Evolutionary conservation across 2,329 filamentous ascomycete genomes (phyloP), one percentile per base, ranked within the genome.

Genomic region (Ascochyta pisi): DNA sequence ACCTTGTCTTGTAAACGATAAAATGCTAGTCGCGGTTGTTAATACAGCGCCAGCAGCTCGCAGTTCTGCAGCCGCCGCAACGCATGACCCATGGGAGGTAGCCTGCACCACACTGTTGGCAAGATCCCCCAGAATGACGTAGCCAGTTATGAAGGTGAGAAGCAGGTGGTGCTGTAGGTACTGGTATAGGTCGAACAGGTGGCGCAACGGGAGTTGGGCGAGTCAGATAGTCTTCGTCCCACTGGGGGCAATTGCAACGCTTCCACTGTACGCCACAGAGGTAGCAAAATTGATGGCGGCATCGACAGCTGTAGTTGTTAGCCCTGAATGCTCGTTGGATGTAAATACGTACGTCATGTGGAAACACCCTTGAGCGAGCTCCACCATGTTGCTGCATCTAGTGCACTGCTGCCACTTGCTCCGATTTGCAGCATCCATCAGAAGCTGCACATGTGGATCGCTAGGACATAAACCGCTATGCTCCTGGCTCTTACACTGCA

Each of bases 391-490:
- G 23, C 53, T 64, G 22, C 62, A 66, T 4, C 48, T 58, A 0
- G n/a, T 35, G n/a, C 64, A 70, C 29, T 50, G 50, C 41, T 66
- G 58, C 64, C 59, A 67, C 38, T 59, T 65, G 4, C 35, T 48
- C n/a, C 50, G 50, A 50, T 56, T 60, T 3, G 64, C 65, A 15
- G 37, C 24, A 16, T 64, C 48, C 52, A 61, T 61, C 9, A 69
- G 48, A 0, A 61, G 39, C n/a, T 64, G 46, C 3, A 60, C 57
- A 23, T 53, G 37, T 7, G 48, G 58, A 37, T 68, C 65, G 2
- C 39, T 44, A 4, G 58, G 61, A 45, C 61, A 65, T 1, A 65
- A 31, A 4, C 60, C 54, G 1, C 52, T 15, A 8, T 65, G 60
- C 10, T 42, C 33, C 3, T 33, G 22, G 4, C 23, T 31, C 46